Evolutionary conservation across 2,329 filamentous ascomycete species (phyloP).

Genomic region (Alternaria metachromatica): DNA sequence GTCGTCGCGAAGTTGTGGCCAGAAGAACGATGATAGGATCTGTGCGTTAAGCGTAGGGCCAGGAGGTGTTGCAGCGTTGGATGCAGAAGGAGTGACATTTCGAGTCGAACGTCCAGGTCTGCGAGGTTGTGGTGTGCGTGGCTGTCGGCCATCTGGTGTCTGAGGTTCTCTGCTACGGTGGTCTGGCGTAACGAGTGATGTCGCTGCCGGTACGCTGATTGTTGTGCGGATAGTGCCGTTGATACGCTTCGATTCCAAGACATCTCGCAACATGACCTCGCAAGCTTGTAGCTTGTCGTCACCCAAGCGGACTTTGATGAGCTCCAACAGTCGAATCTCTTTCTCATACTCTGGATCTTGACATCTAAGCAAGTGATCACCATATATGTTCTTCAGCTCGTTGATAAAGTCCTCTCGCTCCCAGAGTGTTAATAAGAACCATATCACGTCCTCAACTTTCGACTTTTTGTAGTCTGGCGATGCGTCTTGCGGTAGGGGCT

Average conservation of each 20-base stretch:
- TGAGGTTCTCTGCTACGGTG: constrained; percentile 18
- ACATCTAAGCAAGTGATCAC: constrained; percentile 74
- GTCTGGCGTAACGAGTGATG: constrained; percentile 27
- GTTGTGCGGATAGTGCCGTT: constrained; percentile 60
- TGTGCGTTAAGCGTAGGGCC: constrained; percentile 70
- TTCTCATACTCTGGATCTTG: constrained; percentile 73
- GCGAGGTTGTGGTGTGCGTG: constrained; percentile 36
- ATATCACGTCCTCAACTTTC: constrained; percentile 88
- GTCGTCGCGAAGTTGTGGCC: constrained; percentile 80
- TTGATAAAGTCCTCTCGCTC: constrained; percentile 95
- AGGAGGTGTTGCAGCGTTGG: constrained; percentile 40
- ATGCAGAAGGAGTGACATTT: constrained; percentile 19
- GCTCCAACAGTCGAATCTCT: constrained; percentile 79
- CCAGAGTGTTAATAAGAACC: constrained; percentile 85
- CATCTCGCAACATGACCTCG: constrained; percentile 96
- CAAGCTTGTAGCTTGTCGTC: constrained; percentile 86
- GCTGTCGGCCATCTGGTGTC: constrained; percentile 28
- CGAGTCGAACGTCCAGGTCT: constrained; percentile 21
- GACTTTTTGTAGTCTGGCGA: constrained; percentile 88
- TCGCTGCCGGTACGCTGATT: constrained; percentile 10
- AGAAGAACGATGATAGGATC: constrained; percentile 91
- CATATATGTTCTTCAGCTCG: constrained; percentile 89
- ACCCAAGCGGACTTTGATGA: constrained; percentile 88
- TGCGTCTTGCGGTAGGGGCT: constrained; percentile 90
- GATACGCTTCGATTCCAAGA: constrained; percentile 79